Evolutionary conservation across 306 rosid genomes (phyloP).

Genomic region (Citrullus amarus): DNA sequence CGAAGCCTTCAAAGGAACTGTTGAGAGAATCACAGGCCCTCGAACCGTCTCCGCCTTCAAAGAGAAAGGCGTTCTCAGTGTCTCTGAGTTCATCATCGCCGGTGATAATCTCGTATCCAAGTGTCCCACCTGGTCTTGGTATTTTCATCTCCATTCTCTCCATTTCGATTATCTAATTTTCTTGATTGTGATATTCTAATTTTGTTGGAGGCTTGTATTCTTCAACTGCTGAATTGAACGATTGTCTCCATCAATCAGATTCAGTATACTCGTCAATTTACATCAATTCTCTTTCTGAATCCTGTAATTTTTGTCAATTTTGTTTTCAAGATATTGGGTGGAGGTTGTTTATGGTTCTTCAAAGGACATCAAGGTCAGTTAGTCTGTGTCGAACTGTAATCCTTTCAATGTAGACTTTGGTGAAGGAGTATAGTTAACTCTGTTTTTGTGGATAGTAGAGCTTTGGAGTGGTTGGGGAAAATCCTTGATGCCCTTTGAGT

Average conservation of each 20-base stretch:
- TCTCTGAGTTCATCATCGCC: slow-evolving; percentile 72
- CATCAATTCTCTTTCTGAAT: background rate
- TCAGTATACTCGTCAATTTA: background rate
- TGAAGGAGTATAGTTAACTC: background rate
- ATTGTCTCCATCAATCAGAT: background rate
- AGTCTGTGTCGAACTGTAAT: background rate
- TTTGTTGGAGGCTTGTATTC: background rate
- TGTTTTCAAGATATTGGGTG: background rate
- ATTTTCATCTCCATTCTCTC: slow-evolving; percentile 1
- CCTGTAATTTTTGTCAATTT: background rate
- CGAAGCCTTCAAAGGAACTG: slow-evolving; percentile 96
- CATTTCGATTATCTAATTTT: background rate
- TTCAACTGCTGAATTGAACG: background rate
- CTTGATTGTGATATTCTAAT: background rate
- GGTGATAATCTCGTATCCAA: slow-evolving; percentile 97
- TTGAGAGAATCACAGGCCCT: slow-evolving; percentile 86
- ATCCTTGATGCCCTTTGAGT: background rate
- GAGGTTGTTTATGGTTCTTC: slow-evolving; percentile 3
- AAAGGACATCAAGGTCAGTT: background rate
- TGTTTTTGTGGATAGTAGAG: background rate
- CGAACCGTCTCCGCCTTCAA: slow-evolving; percentile 94
- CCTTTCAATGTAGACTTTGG: background rate
- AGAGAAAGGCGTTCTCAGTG: slow-evolving; percentile 96
- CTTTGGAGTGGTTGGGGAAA: background rate
- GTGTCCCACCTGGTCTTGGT: slow-evolving; percentile 99